Evolutionary conservation across 305 asterid species (phyloP).

Genomic region (Solanum aculeatissimum): DNA sequence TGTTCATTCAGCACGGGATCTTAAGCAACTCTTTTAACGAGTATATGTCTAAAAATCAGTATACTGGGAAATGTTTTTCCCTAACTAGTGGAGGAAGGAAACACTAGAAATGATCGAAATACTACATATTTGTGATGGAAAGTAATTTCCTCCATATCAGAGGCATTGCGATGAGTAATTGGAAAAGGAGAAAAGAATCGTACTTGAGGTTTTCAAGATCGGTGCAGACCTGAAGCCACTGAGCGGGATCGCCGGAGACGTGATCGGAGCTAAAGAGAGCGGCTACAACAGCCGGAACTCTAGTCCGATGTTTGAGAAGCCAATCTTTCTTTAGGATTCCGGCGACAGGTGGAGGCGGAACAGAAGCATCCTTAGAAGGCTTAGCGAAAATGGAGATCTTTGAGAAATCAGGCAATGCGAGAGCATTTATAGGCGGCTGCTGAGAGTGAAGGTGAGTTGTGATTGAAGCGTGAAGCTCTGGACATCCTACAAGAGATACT

Average conservation of each 20-base stretch:
- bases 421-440: constrained; percentile 81
- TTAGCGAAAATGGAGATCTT: constrained; percentile 69
- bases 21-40: neutral
- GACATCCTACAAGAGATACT: constrained; percentile 62
- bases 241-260: constrained; percentile 85
- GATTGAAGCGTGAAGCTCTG: constrained; percentile 62
- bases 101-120: neutral
- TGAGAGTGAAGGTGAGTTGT: constrained; percentile 78
- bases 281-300: constrained; percentile 79
- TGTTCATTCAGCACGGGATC: constrained; percentile 17
- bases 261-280: constrained; percentile 60
- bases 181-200: neutral
- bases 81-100: neutral
- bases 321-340: constrained; percentile 75
- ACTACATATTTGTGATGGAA: neutral
- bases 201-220: constrained; percentile 90
- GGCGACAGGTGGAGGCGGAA: constrained; percentile 13
- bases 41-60: neutral
- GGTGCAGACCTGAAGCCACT: constrained; percentile 93
- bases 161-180: neutral
- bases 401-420: constrained; percentile 94
- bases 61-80: neutral
- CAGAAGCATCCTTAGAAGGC: constrained; percentile 34
- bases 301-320: constrained; percentile 88
- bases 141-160: neutral